Evolutionary conservation across 2,329 filamentous ascomycete genomes (phyloP).

Genomic region (Trichoderma aggressivum): DNA sequence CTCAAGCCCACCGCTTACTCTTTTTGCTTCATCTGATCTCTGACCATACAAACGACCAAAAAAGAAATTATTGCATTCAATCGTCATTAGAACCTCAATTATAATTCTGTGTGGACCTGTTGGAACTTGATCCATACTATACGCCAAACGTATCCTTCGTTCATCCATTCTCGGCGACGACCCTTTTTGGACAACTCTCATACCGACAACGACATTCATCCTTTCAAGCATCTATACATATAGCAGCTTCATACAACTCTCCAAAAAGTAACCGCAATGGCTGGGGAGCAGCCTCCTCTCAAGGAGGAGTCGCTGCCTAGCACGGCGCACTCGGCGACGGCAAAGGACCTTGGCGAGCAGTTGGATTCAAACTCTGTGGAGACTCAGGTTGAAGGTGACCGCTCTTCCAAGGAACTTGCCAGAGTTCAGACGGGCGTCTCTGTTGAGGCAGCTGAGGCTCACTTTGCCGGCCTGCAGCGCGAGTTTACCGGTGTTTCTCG

Average conservation of each 20-base stretch:
- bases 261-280: background rate
- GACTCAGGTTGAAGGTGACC: constrained; percentile 22
- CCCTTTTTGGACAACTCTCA: background rate
- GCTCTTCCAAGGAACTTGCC: constrained; percentile 21
- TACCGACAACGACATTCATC: background rate
- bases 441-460: constrained; percentile 63
- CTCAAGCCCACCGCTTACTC: constrained; percentile 9
- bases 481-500: constrained; percentile 58
- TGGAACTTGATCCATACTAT: background rate
- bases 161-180: background rate
- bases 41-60: background rate
- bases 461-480: constrained; percentile 65
- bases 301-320: constrained; percentile 1
- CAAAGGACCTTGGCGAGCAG: constrained; percentile 5
- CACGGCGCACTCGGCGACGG: background rate
- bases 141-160: background rate
- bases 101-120: background rate
- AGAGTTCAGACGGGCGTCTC: constrained; percentile 49
- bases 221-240: background rate
- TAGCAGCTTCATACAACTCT: background rate
- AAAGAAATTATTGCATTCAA: background rate
- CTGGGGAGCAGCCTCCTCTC: constrained; percentile 10
- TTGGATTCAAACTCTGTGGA: constrained; percentile 30
- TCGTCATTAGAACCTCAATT: background rate
- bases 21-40: background rate